phyloP scores from a whole-genome alignment of 176 grass and related monocot species.

The Phyllostachys edulis region DNA sequence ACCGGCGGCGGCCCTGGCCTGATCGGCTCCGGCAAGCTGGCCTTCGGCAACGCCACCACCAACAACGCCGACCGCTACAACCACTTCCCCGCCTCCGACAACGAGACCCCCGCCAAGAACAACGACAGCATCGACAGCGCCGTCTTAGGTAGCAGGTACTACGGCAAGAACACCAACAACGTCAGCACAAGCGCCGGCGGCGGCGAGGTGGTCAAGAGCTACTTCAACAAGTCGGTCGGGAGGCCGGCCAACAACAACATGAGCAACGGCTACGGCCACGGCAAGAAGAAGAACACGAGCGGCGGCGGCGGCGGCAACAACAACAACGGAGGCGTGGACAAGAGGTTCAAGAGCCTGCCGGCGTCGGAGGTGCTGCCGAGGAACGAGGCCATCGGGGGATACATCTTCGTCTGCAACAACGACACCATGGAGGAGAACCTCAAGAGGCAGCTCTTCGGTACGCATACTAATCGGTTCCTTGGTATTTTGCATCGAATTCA shows the following conservation, averaged over 20 bases:
- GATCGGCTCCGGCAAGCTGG: conserved; percentile 67
- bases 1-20: not conserved
- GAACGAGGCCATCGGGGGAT: conserved; percentile 77
- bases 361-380: conserved; percentile 74
- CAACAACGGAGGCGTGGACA: conserved; percentile 45
- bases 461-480: not conserved
- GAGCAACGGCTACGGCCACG: not conserved
- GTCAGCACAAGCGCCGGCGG: conserved; percentile 21
- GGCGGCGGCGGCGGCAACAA: not conserved
- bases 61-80: conserved; percentile 56
- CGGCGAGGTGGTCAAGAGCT: conserved; percentile 67
- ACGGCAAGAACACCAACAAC: not conserved
- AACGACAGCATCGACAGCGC: not conserved
- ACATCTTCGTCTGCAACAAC: conserved; percentile 99
- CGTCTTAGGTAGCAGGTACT: not conserved
- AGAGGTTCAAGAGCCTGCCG: conserved; percentile 96
- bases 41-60: conserved; percentile 59
- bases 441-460: conserved; percentile 91
- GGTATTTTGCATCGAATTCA: not conserved
- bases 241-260: conserved; percentile 45
- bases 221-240: conserved; percentile 80
- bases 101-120: conserved; percentile 20
- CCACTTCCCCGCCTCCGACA: conserved; percentile 26
- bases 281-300: conserved; percentile 41
- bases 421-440: conserved; percentile 99